Evolutionary conservation across 1,139 yeast genomes (phyloP), one percentile per base, ranked within the genome.

Genomic region (Taiozyma onychis): DNA sequence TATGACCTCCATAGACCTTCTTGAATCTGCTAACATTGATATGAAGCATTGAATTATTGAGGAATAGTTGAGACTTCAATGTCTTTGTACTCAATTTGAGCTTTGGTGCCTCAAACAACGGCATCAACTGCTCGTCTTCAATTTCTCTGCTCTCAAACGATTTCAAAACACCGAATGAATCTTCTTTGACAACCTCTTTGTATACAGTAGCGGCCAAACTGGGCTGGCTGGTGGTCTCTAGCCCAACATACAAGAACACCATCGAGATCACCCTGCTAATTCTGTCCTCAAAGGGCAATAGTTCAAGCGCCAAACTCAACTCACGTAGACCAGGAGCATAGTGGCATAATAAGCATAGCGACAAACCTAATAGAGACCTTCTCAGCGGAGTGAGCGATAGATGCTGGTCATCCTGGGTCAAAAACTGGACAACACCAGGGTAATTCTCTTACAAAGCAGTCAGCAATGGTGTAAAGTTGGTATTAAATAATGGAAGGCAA

Each of bases 261-360:
- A 37, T 5, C 2, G 41, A 18, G 3, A 18, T 18, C 4, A 37
- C 24, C 3, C 39, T 35, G 21, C 14, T 5, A 37, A 6, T 21
- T 3, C 41, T n/a, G 14, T 37, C 41, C 41, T 37, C 41, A 37
- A 16, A 10, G 14, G 24, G 41, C 7, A 26, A 11, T 9, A 41
- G n/a, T 32, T 55, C 59, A 8, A 49, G 50, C 8, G 53, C 43
- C 35, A 56, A n/a, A 27, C 54, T 48, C 41, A 57, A 37, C 45
- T 57, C 60, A 6, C 61, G 45, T 8, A 57, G 41, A 1, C 59
- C 61, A 14, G 51, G 54, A 6, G 44, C 45, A 10, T 24, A 11
- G 14, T 44, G 44, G 2, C 53, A 54, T 22, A 44, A 26, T 18
- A 50, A 50, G 9, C 53, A 48, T 8, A 55, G 47, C 14, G 52